phyloP scores from a whole-genome alignment of 768 basidiomycete genomes.

The Suillus clintonianus region DNA sequence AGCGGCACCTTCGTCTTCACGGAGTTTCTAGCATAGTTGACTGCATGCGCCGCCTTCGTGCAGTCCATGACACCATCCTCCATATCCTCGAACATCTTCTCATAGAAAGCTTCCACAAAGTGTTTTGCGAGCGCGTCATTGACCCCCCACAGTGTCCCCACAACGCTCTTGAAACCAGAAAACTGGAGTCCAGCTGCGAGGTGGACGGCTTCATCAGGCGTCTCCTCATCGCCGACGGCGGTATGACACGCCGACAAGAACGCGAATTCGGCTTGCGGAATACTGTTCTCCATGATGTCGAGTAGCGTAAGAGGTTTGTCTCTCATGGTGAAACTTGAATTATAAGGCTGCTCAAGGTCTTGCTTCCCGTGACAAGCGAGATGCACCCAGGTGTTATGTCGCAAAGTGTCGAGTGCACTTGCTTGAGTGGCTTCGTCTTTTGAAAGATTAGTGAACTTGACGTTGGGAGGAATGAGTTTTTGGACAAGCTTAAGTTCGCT shows the following conservation, averaged over 20 bases:
- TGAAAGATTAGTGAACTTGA: constrained; percentile 1
- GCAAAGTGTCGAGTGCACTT: not conserved
- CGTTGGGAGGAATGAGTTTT: not conserved
- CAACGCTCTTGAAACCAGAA: constrained; percentile 20
- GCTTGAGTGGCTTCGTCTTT: not conserved
- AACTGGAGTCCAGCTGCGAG: constrained; percentile 23
- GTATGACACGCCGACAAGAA: constrained; percentile 25
- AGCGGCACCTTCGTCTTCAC: constrained; percentile 5
- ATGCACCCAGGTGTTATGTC: constrained; percentile 14
- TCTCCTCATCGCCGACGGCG: constrained; percentile 15
- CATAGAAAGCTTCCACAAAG: constrained; percentile 12
- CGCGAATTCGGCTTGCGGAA: constrained; percentile 2
- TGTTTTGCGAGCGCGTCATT: not conserved
- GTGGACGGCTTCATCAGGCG: constrained; percentile 21
- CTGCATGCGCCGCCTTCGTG: constrained; percentile 3
- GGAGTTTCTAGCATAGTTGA: not conserved
- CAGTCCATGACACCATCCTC: no score
- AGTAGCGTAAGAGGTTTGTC: not conserved
- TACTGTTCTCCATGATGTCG: constrained; percentile 2
- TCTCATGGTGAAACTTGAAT: constrained; percentile 4
- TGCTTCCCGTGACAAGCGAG: constrained; percentile 20
- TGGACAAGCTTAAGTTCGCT: not conserved
- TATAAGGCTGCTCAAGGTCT: constrained; percentile 10
- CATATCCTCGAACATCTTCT: constrained; percentile 2
- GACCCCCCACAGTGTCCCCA: constrained; percentile 23